Percentiles rank a stretch among this genome's conserved stretches.
Conservation (phyloP, 1,284 basidiomycete species). For the Athelia sp. region DNA sequence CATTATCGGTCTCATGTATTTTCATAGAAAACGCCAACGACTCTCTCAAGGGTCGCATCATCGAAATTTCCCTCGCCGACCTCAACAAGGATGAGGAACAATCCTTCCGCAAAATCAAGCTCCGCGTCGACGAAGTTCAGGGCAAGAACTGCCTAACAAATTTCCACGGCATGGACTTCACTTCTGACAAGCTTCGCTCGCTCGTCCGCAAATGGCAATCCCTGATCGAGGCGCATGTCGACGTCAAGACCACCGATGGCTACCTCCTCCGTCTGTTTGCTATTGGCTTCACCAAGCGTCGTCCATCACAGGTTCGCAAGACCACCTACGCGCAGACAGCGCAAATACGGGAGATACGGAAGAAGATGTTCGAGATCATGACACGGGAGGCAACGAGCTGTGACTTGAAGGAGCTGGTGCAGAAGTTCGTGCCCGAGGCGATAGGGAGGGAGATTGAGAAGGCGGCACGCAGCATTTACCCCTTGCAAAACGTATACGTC, state of each 20-base stretch:
- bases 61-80: constrained; percentile 96
- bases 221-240: constrained; percentile 97
- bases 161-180: constrained; percentile 99
- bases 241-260: constrained; percentile 99
- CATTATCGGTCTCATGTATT: constrained; percentile 7
- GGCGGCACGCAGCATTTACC: constrained; percentile 93
- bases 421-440: constrained; percentile 99
- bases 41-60: constrained; percentile 94
- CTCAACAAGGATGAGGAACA: constrained; percentile 99
- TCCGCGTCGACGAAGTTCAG: constrained; percentile 96
- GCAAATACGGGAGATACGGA: constrained; percentile 96
- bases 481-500: constrained; percentile 97
- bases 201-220: constrained; percentile 99
- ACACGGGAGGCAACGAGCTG: constrained; percentile 92
- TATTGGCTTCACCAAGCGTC: constrained; percentile 98
- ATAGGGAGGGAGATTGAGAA: constrained; percentile 99
- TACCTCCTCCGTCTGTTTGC: constrained; percentile 99
- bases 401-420: constrained; percentile 96
- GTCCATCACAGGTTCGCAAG: constrained; percentile 96
- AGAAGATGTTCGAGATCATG: constrained; percentile 99
- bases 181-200: constrained; percentile 99
- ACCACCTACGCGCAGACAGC: constrained; percentile 97
- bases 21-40: constrained; percentile 94
- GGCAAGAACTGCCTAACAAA: constrained; percentile 99
- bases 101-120: constrained; percentile 99